phyloP scores from a whole-genome alignment of 352 stramenopile genomes.

The Phytophthora niederhauseri region DNA sequence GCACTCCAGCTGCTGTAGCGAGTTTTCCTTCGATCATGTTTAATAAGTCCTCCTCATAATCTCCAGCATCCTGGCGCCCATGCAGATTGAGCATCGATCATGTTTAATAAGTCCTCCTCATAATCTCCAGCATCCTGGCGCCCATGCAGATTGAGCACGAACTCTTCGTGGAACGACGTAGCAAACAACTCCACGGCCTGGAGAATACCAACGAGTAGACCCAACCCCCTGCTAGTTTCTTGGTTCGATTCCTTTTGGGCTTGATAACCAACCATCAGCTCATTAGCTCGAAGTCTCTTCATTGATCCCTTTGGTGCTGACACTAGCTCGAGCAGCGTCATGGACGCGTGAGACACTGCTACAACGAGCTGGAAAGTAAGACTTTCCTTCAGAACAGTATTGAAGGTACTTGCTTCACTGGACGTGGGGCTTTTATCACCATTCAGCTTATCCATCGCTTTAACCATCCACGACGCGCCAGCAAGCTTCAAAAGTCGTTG shows the following conservation, averaged over 20 bases:
- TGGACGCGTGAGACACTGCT: conserved; percentile 26
- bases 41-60: conserved; percentile 6
- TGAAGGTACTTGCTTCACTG: background rate
- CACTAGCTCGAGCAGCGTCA: conserved; percentile 48
- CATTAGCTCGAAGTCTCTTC: conserved; percentile 44
- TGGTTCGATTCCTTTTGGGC: conserved; percentile 11
- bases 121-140: conserved; percentile 7
- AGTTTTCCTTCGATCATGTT: conserved; percentile 17
- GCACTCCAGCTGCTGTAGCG: conserved; percentile 5
- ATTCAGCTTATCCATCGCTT: conserved; percentile 21
- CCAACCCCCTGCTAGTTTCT: conserved; percentile 13
- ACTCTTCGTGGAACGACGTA: conserved; percentile 39
- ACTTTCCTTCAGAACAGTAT: background rate
- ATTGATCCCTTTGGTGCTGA: conserved; percentile 58
- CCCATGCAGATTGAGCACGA: conserved; percentile 38
- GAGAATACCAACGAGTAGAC: conserved; percentile 29
- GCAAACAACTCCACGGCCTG: conserved; percentile 35
- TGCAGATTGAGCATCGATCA: conserved; percentile 45
- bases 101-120: too few species aligned
- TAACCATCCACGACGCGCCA: conserved; percentile 52
- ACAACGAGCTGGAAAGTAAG: conserved; percentile 26
- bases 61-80: conserved; percentile 8
- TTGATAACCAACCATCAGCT: conserved; percentile 25
- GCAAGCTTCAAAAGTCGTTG: conserved; percentile 60
- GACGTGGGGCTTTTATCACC: background rate